phyloP scores from a whole-genome alignment of 176 grass and related monocot genomes.

The Ensete glaucum region DNA sequence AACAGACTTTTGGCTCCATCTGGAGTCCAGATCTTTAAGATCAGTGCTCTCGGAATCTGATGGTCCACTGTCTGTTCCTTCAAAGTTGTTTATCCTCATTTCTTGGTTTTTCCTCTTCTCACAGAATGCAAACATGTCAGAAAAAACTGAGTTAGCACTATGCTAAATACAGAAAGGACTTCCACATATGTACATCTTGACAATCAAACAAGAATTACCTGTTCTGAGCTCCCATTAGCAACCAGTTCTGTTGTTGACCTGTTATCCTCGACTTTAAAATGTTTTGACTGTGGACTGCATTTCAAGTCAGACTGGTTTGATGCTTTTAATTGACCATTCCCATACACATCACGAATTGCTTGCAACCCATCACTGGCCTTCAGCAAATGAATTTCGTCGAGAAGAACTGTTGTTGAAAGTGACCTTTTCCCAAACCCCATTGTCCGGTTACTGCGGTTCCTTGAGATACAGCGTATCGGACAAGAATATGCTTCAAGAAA shows the following conservation, averaged over 20 bases:
- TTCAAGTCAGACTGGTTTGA: slow-evolving; percentile 27
- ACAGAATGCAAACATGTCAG: neutral
- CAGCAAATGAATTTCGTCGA: slow-evolving; percentile 32
- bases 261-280: slow-evolving; percentile 33
- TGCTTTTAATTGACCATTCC: slow-evolving; percentile 22
- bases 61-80: slow-evolving; percentile 40
- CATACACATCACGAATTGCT: slow-evolving; percentile 28
- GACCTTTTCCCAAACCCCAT: slow-evolving; percentile 34
- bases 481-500: slow-evolving; percentile 84
- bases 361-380: slow-evolving; percentile 28
- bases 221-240: slow-evolving; percentile 24
- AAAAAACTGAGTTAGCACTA: slow-evolving; percentile 2
- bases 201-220: slow-evolving; percentile 23
- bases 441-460: slow-evolving; percentile 37
- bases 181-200: neutral
- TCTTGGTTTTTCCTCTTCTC: slow-evolving; percentile 31
- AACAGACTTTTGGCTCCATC: slow-evolving; percentile 34
- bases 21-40: slow-evolving; percentile 38
- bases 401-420: slow-evolving; percentile 18
- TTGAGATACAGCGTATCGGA: slow-evolving; percentile 83
- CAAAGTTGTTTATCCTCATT: slow-evolving; percentile 33
- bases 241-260: slow-evolving; percentile 10
- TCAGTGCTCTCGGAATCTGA: slow-evolving; percentile 71
- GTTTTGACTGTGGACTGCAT: slow-evolving; percentile 28
- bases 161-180: neutral